phyloP scores from a whole-genome alignment of 2,329 filamentous ascomycete genomes.

The Sphaerulina vaccinii region DNA sequence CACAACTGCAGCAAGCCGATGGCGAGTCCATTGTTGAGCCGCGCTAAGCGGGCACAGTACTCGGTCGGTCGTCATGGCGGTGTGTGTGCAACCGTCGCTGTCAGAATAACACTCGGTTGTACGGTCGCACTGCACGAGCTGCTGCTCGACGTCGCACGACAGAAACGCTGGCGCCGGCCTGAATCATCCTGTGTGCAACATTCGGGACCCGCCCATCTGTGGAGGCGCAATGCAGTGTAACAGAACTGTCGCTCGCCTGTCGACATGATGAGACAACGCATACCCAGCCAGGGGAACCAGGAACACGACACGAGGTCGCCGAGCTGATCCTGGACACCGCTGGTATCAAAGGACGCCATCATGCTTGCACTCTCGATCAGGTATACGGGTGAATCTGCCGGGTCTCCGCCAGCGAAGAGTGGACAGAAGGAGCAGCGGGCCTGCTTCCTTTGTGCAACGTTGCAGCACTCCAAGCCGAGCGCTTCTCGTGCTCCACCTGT shows the following conservation, averaged over 20 bases:
- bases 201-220: conserved; percentile 3
- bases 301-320: conserved; percentile 9
- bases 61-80: conserved; percentile 15
- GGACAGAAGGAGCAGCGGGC: neutral
- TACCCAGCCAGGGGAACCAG: conserved; percentile 2
- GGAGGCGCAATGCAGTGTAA: conserved; percentile 21
- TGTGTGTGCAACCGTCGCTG: conserved; percentile 25
- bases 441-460: conserved; percentile 23
- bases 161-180: conserved; percentile 10
- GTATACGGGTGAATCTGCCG: conserved; percentile 7
- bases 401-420: conserved; percentile 6
- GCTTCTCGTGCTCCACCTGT: conserved; percentile 10
- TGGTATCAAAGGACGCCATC: conserved; percentile 7
- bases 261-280: conserved; percentile 23
- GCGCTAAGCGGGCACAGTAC: conserved; percentile 1
- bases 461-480: conserved; percentile 21
- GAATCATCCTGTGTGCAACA: conserved; percentile 7
- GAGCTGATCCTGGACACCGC: conserved; percentile 9
- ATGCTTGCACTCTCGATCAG: conserved; percentile 11
- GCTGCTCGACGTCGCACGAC: conserved; percentile 24
- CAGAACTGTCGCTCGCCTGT: conserved; percentile 29
- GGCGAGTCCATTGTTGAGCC: neutral
- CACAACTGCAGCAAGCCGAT: conserved; percentile 23
- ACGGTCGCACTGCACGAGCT: conserved; percentile 25
- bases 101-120: conserved; percentile 25